phyloP scores from a whole-genome alignment of 2,329 filamentous ascomycete species.

The Trichothecium sympodiale region DNA sequence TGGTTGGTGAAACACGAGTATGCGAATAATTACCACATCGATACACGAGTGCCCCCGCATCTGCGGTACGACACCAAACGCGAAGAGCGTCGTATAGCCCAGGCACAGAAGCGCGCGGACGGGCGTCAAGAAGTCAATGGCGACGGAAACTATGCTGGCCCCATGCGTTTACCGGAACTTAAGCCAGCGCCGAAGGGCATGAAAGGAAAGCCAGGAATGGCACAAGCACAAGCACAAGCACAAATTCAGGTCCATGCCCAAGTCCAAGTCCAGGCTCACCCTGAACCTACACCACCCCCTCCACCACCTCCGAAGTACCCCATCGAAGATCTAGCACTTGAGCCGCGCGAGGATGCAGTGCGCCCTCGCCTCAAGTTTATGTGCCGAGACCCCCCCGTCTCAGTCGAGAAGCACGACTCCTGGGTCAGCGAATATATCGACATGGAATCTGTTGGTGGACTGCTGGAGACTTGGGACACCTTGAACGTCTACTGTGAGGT shows the following conservation, averaged over 20 bases:
- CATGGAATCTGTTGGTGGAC: conserved; percentile 74
- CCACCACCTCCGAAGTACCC: conserved; percentile 83
- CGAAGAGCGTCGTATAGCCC: conserved; percentile 62
- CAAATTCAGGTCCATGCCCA: conserved; percentile 14
- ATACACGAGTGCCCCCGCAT: conserved; percentile 74
- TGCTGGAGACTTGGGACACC: conserved; percentile 92
- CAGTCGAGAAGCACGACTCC: not conserved
- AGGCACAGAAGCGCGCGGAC: conserved; percentile 52
- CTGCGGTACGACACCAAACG: conserved; percentile 72
- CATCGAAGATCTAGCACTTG: conserved; percentile 83
- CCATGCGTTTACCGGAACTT: conserved; percentile 55
- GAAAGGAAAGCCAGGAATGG: conserved; percentile 37
- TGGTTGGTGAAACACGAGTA: conserved; percentile 89
- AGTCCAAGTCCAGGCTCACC: conserved; percentile 15
- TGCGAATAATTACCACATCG: conserved; percentile 74
- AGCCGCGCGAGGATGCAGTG: conserved; percentile 51
- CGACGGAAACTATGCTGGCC: conserved; percentile 27
- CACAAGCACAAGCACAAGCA: conserved; percentile 11
- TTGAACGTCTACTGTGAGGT: conserved; percentile 97
- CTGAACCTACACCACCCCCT: conserved; percentile 28
- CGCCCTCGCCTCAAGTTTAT: conserved; percentile 72
- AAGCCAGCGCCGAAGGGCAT: conserved; percentile 63
- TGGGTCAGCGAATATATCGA: conserved; percentile 46
- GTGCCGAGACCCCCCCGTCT: conserved; percentile 43
- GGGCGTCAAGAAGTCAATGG: conserved; percentile 32